Evolutionary conservation across 805 yeast genomes (phyloP).

Genomic region (Pichia sporocuriosa): DNA sequence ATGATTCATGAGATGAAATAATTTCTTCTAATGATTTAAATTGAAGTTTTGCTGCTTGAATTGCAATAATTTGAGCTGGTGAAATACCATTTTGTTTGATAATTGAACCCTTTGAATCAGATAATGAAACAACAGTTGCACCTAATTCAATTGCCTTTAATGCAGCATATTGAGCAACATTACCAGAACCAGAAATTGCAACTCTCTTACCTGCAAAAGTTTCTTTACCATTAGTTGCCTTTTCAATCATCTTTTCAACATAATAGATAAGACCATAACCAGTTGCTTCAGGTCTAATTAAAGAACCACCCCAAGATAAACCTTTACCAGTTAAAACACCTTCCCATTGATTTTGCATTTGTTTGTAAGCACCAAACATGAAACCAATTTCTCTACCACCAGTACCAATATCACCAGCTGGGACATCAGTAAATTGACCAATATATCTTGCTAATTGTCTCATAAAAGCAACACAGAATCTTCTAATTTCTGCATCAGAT

Average conservation of each 20-base stretch:
- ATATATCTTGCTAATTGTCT: constrained; percentile 91
- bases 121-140: constrained; percentile 86
- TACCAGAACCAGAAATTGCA: constrained; percentile 96
- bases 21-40: constrained; percentile 70
- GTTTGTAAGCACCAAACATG: constrained; percentile 96
- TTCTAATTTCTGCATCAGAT: constrained; percentile 88
- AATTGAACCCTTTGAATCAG: constrained; percentile 92
- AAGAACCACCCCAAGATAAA: constrained; percentile 96
- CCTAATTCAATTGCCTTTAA: constrained; percentile 95
- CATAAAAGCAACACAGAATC: constrained; percentile 95
- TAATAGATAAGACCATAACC: constrained; percentile 97
- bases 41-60: constrained; percentile 72
- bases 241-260: constrained; percentile 95
- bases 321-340: constrained; percentile 99
- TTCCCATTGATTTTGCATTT: constrained; percentile 84
- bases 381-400: constrained; percentile 95
- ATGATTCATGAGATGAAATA: constrained; percentile 48
- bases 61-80: constrained; percentile 66
- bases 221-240: constrained; percentile 85
- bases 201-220: constrained; percentile 89
- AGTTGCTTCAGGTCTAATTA: constrained; percentile 98
- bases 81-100: constrained; percentile 78
- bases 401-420: constrained; percentile 99
- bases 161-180: constrained; percentile 99
- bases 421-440: constrained; percentile 96